phyloP scores from a whole-genome alignment of 768 basidiomycete genomes.

The Leccinum subgranulosum region DNA sequence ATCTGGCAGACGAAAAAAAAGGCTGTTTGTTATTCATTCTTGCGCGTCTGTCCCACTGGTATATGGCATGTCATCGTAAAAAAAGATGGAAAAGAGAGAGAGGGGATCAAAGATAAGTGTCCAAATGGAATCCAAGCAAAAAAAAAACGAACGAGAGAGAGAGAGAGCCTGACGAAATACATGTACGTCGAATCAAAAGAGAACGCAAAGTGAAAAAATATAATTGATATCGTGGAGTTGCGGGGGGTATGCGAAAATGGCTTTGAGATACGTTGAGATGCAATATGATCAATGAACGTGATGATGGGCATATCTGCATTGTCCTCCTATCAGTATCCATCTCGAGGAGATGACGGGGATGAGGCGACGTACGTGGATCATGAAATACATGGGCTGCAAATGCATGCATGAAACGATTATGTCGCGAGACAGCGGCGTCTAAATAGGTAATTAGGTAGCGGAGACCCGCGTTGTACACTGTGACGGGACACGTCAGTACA shows the following conservation, averaged over 20 bases:
- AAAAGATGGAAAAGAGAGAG: not conserved
- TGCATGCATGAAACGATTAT: conserved; percentile 26
- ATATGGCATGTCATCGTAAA: conserved; percentile 2
- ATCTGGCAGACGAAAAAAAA: too few relatives aligned
- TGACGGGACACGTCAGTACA: conserved; percentile 1
- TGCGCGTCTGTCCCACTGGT: conserved; percentile 3
- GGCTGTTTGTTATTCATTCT: not conserved
- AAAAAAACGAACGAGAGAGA: not conserved
- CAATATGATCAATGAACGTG: conserved; percentile 22
- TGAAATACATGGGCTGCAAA: conserved; percentile 29
- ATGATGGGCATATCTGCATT: conserved; percentile 24
- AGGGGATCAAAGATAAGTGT: conserved; percentile 3
- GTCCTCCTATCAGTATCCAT: not conserved
- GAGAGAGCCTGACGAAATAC: conserved; percentile 5
- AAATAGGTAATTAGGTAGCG: conserved; percentile 23
- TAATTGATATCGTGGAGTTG: conserved; percentile 24
- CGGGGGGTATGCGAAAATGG: conserved; percentile 24
- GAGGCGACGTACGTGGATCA: conserved; percentile 21
- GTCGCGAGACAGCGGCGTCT: conserved; percentile 23
- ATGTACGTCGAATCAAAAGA: conserved; percentile 16
- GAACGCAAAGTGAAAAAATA: conserved; percentile 23
- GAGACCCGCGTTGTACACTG: conserved; percentile 29
- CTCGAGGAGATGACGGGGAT: not conserved
- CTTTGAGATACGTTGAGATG: conserved; percentile 22
- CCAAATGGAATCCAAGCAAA: conserved; percentile 3